Evolutionary conservation across 1,139 yeast species (phyloP), one percentile per base, ranked within the genome.

Genomic region (Suhomyces terraborum): DNA sequence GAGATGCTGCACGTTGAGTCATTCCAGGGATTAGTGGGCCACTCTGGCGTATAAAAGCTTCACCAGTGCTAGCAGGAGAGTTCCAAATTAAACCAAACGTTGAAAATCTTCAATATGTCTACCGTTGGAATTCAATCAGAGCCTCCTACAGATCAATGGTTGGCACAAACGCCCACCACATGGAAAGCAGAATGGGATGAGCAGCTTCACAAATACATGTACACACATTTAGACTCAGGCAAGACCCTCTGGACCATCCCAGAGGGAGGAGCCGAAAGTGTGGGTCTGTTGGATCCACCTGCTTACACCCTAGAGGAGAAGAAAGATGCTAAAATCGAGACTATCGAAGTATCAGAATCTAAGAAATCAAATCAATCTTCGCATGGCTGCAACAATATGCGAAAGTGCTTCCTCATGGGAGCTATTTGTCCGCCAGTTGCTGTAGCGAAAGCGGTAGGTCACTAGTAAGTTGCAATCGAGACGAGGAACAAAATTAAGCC

Each of bases 121-220:
- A 19, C 23, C 20, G 14, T 12, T 18, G 16, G 19, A 31, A 10
- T 29, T 6, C 22, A 19, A 2, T 20, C 7, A n/a, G 25, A 31
- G 16, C 7, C 19, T 19, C 4, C 12, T 12, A 19, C 5, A 14
- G 21, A 29, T 10, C 32, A 10, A 18, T 27, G 31, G 31, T 19
- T 20, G 8, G 54, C 58, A 4, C 35, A 41, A 17, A 41, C 60
- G 23, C 67, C 67, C 4, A 46, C 47, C 4, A 67, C 65, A 6
- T 62, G 67, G 67, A 42, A 50, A 2, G 66, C 66, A 8, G 56
- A 56, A 38, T 63, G 61, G 61, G 66, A 62, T 37, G 59, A 57
- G 27, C 61, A 58, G 39, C 59, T 58, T 44, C 38, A 56, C 36
- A 41, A 48, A 26, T 62, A 50, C 41, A 62, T 51, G 32, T 29